These are phyloP conservation scores for Neofusicoccum kwambonambiense DNA, from an alignment of 2,329 filamentous ascomycete species.

Conservation along the genomic window DNA sequence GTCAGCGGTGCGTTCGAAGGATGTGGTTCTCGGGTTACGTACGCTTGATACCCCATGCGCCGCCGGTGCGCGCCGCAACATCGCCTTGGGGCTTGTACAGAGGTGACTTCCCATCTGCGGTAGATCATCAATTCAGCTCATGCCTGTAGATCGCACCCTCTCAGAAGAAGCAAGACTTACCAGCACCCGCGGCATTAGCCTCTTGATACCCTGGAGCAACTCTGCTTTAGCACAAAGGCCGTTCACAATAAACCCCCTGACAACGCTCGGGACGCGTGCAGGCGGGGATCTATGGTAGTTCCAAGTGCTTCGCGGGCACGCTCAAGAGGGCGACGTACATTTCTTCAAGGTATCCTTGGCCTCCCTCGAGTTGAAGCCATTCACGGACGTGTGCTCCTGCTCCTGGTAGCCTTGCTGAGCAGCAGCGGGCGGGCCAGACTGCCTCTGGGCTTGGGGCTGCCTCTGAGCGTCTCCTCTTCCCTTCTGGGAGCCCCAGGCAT, in stretches of 20 bases:
- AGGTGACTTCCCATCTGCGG: slow-evolving; percentile 25
- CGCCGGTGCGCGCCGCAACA: slow-evolving; percentile 36
- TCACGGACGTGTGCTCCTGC: slow-evolving; percentile 36
- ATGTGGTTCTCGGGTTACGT: slow-evolving; percentile 15
- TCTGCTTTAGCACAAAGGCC: neutral
- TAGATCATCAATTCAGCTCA: neutral
- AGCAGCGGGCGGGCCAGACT: slow-evolving; percentile 20
- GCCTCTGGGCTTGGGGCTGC: slow-evolving; percentile 22
- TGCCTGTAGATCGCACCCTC: slow-evolving; percentile 23
- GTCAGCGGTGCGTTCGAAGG: neutral
- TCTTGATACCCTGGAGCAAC: slow-evolving; percentile 19
- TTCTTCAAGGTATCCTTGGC: slow-evolving; percentile 44
- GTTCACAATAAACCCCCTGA: neutral
- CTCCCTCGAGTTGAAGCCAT: slow-evolving; percentile 45
- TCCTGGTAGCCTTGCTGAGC: slow-evolving; percentile 16
- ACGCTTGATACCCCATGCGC: slow-evolving; percentile 43
- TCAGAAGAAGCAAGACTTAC: neutral
- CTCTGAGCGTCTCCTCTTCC: slow-evolving; percentile 28
- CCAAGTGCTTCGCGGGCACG: slow-evolving; percentile 19
- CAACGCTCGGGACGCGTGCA: slow-evolving; percentile 21
- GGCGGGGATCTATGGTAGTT: slow-evolving; percentile 24
- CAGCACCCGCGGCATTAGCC: slow-evolving; percentile 5
- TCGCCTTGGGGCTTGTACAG: slow-evolving; percentile 39
- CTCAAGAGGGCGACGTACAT: slow-evolving; percentile 27
- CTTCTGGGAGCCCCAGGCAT: slow-evolving; percentile 35